Evolutionary conservation across 2,329 filamentous ascomycete genomes (phyloP), one percentile per base, ranked within the genome.

Genomic region (Talaromyces rugulosus): DNA sequence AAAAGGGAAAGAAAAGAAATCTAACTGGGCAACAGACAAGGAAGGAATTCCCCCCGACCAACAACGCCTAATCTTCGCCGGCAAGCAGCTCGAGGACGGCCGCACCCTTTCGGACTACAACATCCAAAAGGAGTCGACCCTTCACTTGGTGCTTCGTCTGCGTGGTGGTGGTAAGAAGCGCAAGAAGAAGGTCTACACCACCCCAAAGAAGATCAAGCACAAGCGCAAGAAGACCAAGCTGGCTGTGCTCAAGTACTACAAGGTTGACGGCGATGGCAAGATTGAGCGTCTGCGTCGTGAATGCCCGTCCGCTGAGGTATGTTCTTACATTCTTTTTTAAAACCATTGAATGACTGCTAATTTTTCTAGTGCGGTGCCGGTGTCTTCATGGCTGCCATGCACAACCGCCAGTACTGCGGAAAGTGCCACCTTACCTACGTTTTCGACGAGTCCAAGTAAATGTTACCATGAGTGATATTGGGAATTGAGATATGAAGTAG

Each of bases 141-240:
- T 99, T 71, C 95, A 99, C 85, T 85, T 98, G 74, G 95, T 99
- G 75, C 89, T 99, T 75, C 92, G 95, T 80, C 92, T 99, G 66
- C 95, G 94, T 87, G 95, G 95, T 87, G 95, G 94, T 82, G 93
- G 83, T 80, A 99, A 99, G 92, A 97, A 98, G 91, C 89, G 96
- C 83, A 99, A 99, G 92, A 96, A 96, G 92, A 99, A 99, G 93
- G 95, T 99, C 74, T 99, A 99, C 91, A 98, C 92, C 81, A 99
- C 95, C 77, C 95, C 95, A 82, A 99, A 99, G 93, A 99, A 99
- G 92, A 99, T 99, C 90, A 99, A 99, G 95, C 95, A 99, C 90
- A 99, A 99, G 93, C 90, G 92, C 87, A 99, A 98, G 92, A 99
- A 99, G 94, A 96, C 91, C 89, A 99, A 99, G 90, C 86, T 99